phyloP scores from a whole-genome alignment of 352 stramenopile genomes.

The Phytophthora podocarpi region DNA sequence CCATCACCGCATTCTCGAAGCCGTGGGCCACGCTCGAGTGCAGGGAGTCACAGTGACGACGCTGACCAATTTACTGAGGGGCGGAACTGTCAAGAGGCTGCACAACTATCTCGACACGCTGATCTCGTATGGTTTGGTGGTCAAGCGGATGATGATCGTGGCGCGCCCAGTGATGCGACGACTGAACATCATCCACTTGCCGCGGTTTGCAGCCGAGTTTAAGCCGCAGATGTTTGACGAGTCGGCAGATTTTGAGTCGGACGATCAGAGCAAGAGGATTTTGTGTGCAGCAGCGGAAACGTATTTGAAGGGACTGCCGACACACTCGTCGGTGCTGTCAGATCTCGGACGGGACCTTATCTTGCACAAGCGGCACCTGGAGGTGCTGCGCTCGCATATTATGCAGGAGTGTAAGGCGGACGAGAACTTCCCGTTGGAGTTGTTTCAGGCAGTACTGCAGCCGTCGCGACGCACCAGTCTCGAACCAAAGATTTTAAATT shows the following conservation, averaged over 20 bases:
- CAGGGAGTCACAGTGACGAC: constrained; percentile 62
- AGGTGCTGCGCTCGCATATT: constrained; percentile 68
- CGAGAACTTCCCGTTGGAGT: constrained; percentile 61
- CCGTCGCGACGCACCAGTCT: constrained; percentile 52
- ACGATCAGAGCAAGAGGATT: constrained; percentile 79
- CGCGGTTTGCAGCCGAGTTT: constrained; percentile 68
- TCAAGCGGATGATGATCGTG: constrained; percentile 88
- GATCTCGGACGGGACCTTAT: constrained; percentile 73
- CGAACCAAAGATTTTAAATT: constrained; percentile 83
- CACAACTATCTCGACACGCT: constrained; percentile 82
- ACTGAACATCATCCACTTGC: constrained; percentile 83
- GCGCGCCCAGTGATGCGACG: constrained; percentile 56
- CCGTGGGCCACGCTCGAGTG: constrained; percentile 53
- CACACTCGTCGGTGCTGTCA: constrained; percentile 65
- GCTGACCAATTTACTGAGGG: constrained; percentile 40
- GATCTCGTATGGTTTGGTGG: constrained; percentile 76
- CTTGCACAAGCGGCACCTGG: constrained; percentile 72
- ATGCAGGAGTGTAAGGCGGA: constrained; percentile 71
- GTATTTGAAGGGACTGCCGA: constrained; percentile 67
- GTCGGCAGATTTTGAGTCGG: constrained; percentile 80
- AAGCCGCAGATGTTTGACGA: constrained; percentile 68
- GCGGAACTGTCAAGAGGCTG: constrained; percentile 65
- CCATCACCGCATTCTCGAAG: constrained; percentile 71
- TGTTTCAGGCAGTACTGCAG: constrained; percentile 80
- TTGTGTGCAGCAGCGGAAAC: constrained; percentile 54